Conservation (phyloP, 106 monocot species). For the Phalaenopsis equestris region DNA sequence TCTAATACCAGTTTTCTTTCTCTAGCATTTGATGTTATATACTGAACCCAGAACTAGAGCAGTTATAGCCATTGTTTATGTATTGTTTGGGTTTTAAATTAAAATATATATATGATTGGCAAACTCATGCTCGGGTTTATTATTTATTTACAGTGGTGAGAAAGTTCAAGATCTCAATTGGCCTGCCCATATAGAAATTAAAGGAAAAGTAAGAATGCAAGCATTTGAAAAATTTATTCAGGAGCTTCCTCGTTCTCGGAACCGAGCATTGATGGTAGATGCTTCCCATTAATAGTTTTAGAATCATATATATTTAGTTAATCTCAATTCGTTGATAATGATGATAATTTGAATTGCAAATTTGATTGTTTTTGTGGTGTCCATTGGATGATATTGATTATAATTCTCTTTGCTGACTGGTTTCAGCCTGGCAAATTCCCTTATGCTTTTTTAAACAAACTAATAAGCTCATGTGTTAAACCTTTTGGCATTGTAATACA, state of each 20-base stretch:
- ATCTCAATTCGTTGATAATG: background rate
- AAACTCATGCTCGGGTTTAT: background rate
- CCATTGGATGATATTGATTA: background rate
- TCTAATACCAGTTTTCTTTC: background rate
- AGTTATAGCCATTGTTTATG: background rate
- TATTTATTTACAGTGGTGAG: conserved; percentile 49
- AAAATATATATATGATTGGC: background rate
- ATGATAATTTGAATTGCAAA: background rate
- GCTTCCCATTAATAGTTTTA: conserved; percentile 5
- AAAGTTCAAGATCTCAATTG: conserved; percentile 50
- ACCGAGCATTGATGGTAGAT: conserved; percentile 59
- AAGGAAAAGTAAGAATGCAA: conserved; percentile 70
- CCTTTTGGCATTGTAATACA: background rate
- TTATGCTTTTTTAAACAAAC: background rate
- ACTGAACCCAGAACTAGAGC: background rate
- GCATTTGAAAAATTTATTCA: conserved; percentile 89
- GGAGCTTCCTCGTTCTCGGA: conserved; percentile 77
- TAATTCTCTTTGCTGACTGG: background rate
- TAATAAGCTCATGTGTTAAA: background rate
- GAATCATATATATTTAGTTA: background rate
- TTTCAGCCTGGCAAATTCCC: background rate
- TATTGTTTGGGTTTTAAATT: background rate
- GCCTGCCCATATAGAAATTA: conserved; percentile 56
- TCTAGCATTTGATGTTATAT: background rate
- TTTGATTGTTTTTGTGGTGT: background rate